phyloP scores from a whole-genome alignment of 306 rosid genomes.

The Fragaria iinumae region DNA sequence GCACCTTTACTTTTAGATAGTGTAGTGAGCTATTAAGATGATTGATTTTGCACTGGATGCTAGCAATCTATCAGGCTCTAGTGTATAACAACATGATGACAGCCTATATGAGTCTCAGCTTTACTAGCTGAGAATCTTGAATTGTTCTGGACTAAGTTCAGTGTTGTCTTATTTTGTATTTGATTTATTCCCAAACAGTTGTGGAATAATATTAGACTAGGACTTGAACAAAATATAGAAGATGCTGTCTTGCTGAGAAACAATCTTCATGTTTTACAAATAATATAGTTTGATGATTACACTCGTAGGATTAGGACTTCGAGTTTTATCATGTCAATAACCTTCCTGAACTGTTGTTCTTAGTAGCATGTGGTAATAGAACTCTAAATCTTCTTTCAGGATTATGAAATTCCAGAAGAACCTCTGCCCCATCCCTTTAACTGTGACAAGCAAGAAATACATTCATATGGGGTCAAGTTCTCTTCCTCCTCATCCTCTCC shows the following conservation, averaged over 20 bases:
- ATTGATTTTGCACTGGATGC: background rate
- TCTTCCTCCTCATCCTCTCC: slow-evolving; percentile 14
- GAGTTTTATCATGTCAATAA: background rate
- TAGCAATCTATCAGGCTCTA: background rate
- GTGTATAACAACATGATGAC: background rate
- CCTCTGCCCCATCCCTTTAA: slow-evolving; percentile 71
- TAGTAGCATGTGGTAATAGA: slow-evolving; percentile 20
- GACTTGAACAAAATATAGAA: background rate
- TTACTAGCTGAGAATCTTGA: background rate
- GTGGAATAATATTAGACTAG: background rate
- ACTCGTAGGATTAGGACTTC: background rate
- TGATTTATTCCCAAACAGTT: background rate
- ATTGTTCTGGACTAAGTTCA: background rate
- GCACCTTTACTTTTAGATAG: background rate
- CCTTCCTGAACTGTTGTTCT: background rate
- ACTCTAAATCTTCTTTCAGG: slow-evolving; percentile 41
- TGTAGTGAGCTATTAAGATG: background rate
- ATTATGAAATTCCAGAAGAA: slow-evolving; percentile 67
- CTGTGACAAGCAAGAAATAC: slow-evolving; percentile 19
- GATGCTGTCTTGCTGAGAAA: background rate
- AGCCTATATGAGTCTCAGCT: background rate
- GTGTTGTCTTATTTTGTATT: background rate
- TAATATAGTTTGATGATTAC: background rate
- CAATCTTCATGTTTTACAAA: background rate
- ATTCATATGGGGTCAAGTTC: slow-evolving; percentile 12